Percentiles rank a stretch among this genome's conserved stretches.
Conservation (phyloP, 495 filamentous ascomycete genomes). For the Lichenothelia convexa region DNA sequence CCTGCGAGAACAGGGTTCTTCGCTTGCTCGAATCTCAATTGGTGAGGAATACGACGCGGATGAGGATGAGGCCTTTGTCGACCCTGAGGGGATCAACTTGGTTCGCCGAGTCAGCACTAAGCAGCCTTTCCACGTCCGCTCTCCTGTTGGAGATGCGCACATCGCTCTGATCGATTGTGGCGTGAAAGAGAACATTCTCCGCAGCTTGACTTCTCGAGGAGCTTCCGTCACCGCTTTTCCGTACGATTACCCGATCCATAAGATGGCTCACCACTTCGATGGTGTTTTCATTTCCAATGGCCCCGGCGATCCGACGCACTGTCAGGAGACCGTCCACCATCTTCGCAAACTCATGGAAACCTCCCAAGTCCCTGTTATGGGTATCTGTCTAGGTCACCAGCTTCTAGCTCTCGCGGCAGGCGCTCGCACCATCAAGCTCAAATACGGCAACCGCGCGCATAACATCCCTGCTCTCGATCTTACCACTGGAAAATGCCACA, state of each 20-base stretch:
- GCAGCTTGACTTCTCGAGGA: conserved; percentile 74
- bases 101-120: conserved; percentile 94
- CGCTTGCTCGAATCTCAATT: conserved; percentile 82
- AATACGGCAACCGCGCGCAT: conserved; percentile 94
- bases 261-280: conserved; percentile 92
- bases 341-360: conserved; percentile 72
- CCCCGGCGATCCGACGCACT: conserved; percentile 93
- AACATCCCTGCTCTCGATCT: conserved; percentile 93
- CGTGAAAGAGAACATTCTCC: conserved; percentile 98
- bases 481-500: conserved; percentile 92
- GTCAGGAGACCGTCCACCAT: conserved; percentile 81
- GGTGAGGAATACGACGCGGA: conserved; percentile 98
- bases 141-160: conserved; percentile 62
- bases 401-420: conserved; percentile 67
- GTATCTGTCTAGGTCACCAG: conserved; percentile 92
- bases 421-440: conserved; percentile 78
- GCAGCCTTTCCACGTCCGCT: conserved; percentile 83
- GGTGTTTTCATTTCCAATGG: conserved; percentile 97
- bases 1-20: conserved; percentile 88
- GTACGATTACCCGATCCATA: conserved; percentile 92
- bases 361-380: conserved; percentile 82
- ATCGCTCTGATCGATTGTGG: conserved; percentile 93
- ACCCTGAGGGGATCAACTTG: conserved; percentile 90
- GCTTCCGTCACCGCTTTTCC: conserved; percentile 83
- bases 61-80: conserved; percentile 89